Conservation (phyloP, 768 basidiomycete genomes). For the Suillus lakei region DNA sequence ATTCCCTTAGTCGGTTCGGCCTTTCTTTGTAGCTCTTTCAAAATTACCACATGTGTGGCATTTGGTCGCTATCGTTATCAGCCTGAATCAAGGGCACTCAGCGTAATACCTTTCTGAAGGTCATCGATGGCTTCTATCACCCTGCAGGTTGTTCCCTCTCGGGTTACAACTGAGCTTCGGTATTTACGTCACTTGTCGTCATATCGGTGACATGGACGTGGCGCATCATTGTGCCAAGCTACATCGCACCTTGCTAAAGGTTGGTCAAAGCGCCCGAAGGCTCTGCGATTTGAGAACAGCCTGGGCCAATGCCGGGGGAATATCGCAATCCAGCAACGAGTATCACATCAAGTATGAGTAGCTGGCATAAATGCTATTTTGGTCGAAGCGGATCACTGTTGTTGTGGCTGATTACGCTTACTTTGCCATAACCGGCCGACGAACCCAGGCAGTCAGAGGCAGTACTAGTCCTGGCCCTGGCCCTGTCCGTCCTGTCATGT, state of each 20-base stretch:
- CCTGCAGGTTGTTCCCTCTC: too few relatives aligned
- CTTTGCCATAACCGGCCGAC: neutral
- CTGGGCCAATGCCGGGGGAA: neutral
- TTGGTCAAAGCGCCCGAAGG: neutral
- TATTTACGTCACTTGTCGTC: too few relatives aligned
- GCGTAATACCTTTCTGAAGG: too few relatives aligned
- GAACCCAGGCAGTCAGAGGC: neutral
- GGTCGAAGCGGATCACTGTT: neutral
- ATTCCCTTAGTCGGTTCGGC: neutral
- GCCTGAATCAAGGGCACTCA: too few relatives aligned
- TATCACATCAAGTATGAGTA: too few relatives aligned
- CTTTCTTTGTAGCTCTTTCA: neutral
- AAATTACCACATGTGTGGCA: too few relatives aligned
- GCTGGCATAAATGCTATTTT: neutral
- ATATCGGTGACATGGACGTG: neutral
- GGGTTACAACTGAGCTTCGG: too few relatives aligned
- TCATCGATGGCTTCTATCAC: too few relatives aligned
- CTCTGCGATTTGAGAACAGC: neutral
- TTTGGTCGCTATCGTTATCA: too few relatives aligned
- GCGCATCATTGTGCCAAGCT: neutral
- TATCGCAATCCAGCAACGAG: neutral
- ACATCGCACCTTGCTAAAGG: neutral
- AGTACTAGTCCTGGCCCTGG: neutral
- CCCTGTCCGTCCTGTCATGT: neutral
- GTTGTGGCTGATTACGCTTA: neutral